Evolutionary conservation across 768 basidiomycete species (phyloP).

Genomic region (Clathrus columnatus): DNA sequence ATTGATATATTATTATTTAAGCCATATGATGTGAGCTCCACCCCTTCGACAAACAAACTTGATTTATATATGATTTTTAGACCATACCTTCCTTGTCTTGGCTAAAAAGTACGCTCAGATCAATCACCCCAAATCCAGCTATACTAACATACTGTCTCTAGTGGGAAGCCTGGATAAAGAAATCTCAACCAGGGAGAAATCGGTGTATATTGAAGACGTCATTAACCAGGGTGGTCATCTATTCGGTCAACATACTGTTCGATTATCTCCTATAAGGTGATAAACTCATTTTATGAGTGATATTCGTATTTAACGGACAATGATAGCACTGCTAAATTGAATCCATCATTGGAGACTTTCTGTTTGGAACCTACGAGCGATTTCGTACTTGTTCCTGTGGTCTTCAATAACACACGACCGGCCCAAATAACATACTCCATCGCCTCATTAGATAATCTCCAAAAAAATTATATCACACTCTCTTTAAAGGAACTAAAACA

Average conservation of each 20-base stretch:
- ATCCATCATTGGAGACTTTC: slow-evolving; percentile 64
- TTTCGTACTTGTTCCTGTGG: slow-evolving; percentile 65
- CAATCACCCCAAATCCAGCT: neutral
- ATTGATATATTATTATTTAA: slow-evolving; percentile 25
- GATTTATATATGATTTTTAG: neutral
- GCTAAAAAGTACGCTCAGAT: slow-evolving; percentile 25
- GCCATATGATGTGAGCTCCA: slow-evolving; percentile 15
- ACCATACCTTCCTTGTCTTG: slow-evolving; percentile 38
- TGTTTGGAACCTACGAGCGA: slow-evolving; percentile 53
- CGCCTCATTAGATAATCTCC: slow-evolving; percentile 46
- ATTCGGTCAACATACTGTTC: slow-evolving; percentile 79
- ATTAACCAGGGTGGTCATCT: slow-evolving; percentile 24
- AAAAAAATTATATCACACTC: slow-evolving; percentile 38
- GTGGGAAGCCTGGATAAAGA: neutral
- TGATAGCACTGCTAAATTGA: slow-evolving; percentile 72
- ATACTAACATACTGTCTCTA: neutral
- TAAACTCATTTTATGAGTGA: neutral
- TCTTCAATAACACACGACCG: slow-evolving; percentile 86
- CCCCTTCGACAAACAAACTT: slow-evolving; percentile 1
- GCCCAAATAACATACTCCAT: slow-evolving; percentile 64
- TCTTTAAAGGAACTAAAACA: slow-evolving; percentile 55
- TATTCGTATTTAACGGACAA: neutral
- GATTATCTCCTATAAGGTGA: slow-evolving; percentile 77
- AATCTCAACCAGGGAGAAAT: slow-evolving; percentile 9
- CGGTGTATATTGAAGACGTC: slow-evolving; percentile 23